A percentile compares a stretch with the other conserved stretches of the same genome.
Conservation (phyloP, 192 early-diverging fungal species). For the Podila horticola region DNA sequence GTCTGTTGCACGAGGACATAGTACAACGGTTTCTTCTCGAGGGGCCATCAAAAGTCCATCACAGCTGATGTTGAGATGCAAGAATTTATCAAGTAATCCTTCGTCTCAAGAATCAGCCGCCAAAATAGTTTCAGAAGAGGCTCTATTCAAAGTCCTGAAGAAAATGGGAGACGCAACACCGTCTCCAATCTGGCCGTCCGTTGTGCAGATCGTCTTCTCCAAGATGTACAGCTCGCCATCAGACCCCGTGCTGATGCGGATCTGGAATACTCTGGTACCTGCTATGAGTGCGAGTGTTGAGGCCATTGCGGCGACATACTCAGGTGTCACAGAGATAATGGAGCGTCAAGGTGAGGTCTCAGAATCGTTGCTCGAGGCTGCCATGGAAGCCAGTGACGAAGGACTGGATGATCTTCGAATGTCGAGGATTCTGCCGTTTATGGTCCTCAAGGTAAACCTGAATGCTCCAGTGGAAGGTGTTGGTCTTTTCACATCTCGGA, state of each 20-base stretch:
- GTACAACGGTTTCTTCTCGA: not conserved
- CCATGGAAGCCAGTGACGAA: slow-evolving; percentile 32
- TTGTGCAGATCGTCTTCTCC: not conserved
- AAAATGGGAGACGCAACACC: slow-evolving; percentile 9
- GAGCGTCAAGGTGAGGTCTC: slow-evolving; percentile 18
- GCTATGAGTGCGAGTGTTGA: slow-evolving; percentile 6
- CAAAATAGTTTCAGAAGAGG: not conserved
- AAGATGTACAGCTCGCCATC: slow-evolving; percentile 14
- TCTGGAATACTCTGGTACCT: slow-evolving; percentile 16
- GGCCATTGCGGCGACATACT: slow-evolving; percentile 5
- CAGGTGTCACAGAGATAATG: not conserved
- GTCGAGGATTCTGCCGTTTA: slow-evolving; percentile 9
- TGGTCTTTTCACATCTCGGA: not conserved
- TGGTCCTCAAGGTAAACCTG: slow-evolving; percentile 19
- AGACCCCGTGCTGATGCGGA: slow-evolving; percentile 5
- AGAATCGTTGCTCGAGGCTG: slow-evolving; percentile 15
- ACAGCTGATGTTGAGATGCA: slow-evolving; percentile 3
- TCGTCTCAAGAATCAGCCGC: not conserved
- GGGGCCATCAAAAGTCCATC: slow-evolving; percentile 10
- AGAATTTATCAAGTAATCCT: not conserved
- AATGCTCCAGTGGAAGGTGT: not conserved
- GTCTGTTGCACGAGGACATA: not conserved
- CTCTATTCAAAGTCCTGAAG: slow-evolving; percentile 9
- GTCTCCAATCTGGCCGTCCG: not conserved
- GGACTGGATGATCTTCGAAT: slow-evolving; percentile 29